Evolutionary conservation across 371 early-diverging fungal species (phyloP).

Genomic region (Rhizomucor miehei): DNA sequence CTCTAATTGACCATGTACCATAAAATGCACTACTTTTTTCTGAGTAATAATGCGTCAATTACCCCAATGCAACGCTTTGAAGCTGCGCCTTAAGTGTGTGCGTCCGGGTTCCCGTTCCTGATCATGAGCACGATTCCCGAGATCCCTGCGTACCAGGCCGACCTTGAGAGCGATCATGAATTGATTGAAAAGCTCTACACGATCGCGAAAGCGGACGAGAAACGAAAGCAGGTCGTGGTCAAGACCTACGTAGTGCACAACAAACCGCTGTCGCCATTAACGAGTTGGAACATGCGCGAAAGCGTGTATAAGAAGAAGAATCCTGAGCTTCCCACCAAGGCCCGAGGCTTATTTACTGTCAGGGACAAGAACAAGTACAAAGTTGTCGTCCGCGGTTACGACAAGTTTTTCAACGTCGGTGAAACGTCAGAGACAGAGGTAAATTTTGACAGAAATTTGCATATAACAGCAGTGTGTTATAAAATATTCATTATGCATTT

Average conservation of each 20-base stretch:
- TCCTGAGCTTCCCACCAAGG: constrained; percentile 65
- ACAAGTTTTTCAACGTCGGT: constrained; percentile 90
- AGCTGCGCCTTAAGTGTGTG: too few relatives aligned
- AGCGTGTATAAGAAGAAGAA: constrained; percentile 56
- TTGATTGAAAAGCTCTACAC: background rate
- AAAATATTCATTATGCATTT: too few relatives aligned
- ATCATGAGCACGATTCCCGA: too few relatives aligned
- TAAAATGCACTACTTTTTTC: too few relatives aligned
- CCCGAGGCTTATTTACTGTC: constrained; percentile 76
- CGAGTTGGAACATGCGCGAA: constrained; percentile 45
- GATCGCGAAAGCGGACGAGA: background rate
- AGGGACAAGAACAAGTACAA: constrained; percentile 24
- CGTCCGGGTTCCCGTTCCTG: too few relatives aligned
- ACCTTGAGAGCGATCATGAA: background rate
- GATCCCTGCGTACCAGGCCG: background rate
- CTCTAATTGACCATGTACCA: too few relatives aligned
- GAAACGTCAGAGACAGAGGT: constrained; percentile 60
- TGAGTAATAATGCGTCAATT: too few relatives aligned
- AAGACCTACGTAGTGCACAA: background rate
- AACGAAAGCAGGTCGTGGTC: background rate
- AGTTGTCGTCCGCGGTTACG: constrained; percentile 86
- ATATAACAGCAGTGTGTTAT: too few relatives aligned
- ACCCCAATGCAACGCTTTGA: too few relatives aligned
- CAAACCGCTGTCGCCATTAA: constrained; percentile 16
- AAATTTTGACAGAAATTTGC: too few relatives aligned